Evolutionary conservation across 495 filamentous ascomycete species (phyloP).

Genomic region (Penicillium flavigenum): DNA sequence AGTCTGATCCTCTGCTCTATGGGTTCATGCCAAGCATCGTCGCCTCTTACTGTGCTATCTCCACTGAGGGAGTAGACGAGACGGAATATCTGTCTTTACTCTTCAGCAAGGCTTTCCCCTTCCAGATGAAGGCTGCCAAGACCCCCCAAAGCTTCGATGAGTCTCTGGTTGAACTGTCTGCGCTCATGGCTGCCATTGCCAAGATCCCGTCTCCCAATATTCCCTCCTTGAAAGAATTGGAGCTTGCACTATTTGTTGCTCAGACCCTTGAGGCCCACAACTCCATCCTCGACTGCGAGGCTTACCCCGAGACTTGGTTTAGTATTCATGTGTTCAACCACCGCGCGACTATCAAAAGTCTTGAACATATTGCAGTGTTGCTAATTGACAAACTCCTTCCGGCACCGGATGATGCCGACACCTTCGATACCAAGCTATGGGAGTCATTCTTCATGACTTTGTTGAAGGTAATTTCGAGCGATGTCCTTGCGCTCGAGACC

Average conservation of each 20-base stretch:
- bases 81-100: slow-evolving; percentile 76
- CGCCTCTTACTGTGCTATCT: slow-evolving; percentile 79
- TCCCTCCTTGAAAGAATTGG: slow-evolving; percentile 66
- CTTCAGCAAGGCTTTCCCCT: slow-evolving; percentile 88
- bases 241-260: slow-evolving; percentile 71
- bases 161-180: slow-evolving; percentile 82
- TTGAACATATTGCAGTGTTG: slow-evolving; percentile 80
- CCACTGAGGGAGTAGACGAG: slow-evolving; percentile 58
- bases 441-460: slow-evolving; percentile 87
- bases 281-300: slow-evolving; percentile 84
- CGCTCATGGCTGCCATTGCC: slow-evolving; percentile 77
- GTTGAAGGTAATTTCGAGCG: slow-evolving; percentile 83
- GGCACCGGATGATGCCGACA: slow-evolving; percentile 85
- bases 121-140: slow-evolving; percentile 69
- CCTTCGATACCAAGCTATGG: slow-evolving; percentile 92
- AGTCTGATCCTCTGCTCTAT: slow-evolving; percentile 76
- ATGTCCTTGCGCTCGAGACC: slow-evolving; percentile 86
- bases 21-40: slow-evolving; percentile 89
- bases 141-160: slow-evolving; percentile 74
- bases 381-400: slow-evolving; percentile 78
- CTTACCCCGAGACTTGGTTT: slow-evolving; percentile 87
- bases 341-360: slow-evolving; percentile 79
- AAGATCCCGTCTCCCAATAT: slow-evolving; percentile 56
- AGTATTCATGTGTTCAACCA: slow-evolving; percentile 95
- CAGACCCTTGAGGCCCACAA: slow-evolving; percentile 74